Conservation (phyloP, 2,329 filamentous ascomycete genomes). For the Colletotrichum trifolii region DNA sequence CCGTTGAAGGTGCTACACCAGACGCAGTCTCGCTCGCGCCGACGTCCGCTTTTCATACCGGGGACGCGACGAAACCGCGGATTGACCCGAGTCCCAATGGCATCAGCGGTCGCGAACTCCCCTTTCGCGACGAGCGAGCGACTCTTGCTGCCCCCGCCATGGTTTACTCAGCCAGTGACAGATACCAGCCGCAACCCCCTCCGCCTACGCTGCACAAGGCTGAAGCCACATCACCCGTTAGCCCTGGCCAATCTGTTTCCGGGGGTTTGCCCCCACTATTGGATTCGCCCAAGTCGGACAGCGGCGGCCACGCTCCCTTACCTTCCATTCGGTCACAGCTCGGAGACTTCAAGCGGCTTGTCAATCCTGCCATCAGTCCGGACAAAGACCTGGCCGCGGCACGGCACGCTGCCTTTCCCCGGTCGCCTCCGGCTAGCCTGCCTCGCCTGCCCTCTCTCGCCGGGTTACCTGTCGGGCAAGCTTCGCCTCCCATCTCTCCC, state of each 20-base stretch:
- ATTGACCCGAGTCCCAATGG: conserved; percentile 2
- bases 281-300: conserved; percentile 49
- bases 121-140: conserved; percentile 47
- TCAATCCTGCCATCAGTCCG: conserved; percentile 43
- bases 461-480: conserved; percentile 28
- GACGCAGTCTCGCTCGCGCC: conserved; percentile 38
- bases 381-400: conserved; percentile 46
- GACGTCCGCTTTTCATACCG: conserved; percentile 9
- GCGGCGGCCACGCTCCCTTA: conserved; percentile 47
- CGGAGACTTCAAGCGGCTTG: conserved; percentile 47
- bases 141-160: conserved; percentile 28
- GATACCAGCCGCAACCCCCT: conserved; percentile 14
- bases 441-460: conserved; percentile 46
- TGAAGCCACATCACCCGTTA: conserved; percentile 24
- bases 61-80: conserved; percentile 8
- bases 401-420: conserved; percentile 43
- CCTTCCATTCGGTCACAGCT: conserved; percentile 53
- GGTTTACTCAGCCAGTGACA: conserved; percentile 24
- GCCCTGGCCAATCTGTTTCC: conserved; percentile 28
- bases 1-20: conserved; percentile 30
- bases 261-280: conserved; percentile 51
- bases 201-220: conserved; percentile 12
- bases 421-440: conserved; percentile 49
- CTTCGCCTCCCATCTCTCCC: conserved; percentile 62
- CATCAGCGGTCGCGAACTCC: conserved; percentile 45